Evolutionary conservation across 2,329 filamentous ascomycete genomes (phyloP).

Genomic region (Tolypocladium pustulatum): DNA sequence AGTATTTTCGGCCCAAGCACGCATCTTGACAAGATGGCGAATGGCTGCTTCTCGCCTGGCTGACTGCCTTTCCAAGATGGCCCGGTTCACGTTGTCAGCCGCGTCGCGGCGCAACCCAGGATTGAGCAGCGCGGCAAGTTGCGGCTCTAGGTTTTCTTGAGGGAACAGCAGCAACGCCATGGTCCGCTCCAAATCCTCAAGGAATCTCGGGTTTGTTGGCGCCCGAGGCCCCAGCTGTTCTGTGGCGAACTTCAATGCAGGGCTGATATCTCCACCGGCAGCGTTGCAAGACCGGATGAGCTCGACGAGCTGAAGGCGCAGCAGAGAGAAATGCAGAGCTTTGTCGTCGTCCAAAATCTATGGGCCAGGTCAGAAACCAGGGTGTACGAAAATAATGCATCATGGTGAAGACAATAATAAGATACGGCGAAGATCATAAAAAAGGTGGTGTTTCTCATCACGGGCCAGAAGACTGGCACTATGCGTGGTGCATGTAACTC

Average conservation of each 20-base stretch:
- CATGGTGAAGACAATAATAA: constrained; percentile 1
- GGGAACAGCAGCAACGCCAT: constrained; percentile 89
- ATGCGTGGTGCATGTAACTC: constrained; percentile 99
- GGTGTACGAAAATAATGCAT: not conserved
- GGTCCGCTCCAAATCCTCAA: constrained; percentile 80
- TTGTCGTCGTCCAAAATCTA: constrained; percentile 82
- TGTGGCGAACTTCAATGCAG: constrained; percentile 79
- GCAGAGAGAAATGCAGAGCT: constrained; percentile 75
- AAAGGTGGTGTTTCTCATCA: constrained; percentile 79
- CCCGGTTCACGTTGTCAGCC: constrained; percentile 82
- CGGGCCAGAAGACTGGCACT: constrained; percentile 60
- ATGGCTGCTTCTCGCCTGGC: constrained; percentile 72
- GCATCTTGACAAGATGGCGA: constrained; percentile 66
- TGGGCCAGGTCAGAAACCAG: constrained; percentile 4
- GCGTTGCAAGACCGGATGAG: constrained; percentile 70
- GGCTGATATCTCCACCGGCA: constrained; percentile 59
- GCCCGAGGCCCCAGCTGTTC: constrained; percentile 80
- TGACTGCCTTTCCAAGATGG: constrained; percentile 66
- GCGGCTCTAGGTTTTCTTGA: constrained; percentile 65
- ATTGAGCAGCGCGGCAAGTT: constrained; percentile 66
- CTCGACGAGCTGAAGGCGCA: constrained; percentile 88
- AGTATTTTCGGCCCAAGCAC: constrained; percentile 72
- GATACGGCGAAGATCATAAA: constrained; percentile 20
- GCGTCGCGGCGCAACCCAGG: constrained; percentile 71
- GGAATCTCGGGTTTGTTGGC: constrained; percentile 67